These are phyloP conservation scores for Begonia fuchsioides DNA, from an alignment of 306 rosid species.

Conservation along the genomic window DNA sequence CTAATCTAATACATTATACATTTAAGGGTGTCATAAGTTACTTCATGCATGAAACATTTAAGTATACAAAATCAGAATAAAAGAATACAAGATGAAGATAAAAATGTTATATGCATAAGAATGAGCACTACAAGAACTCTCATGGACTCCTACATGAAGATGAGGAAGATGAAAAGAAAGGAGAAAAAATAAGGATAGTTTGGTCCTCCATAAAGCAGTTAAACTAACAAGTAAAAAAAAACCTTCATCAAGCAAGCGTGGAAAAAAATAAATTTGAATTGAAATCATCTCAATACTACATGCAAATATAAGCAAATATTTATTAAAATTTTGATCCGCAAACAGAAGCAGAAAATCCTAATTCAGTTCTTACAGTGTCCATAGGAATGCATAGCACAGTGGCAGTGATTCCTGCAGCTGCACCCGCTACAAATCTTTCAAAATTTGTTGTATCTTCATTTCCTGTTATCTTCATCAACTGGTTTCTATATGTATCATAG, in stretches of 20 bases:
- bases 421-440: conserved; percentile 95
- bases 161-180: neutral
- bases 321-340: no score
- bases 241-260: no score
- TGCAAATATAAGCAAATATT: no score
- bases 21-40: neutral
- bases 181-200: neutral
- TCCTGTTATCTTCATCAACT: conserved; percentile 40
- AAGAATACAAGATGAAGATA: neutral
- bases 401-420: conserved; percentile 90
- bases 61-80: neutral
- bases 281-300: no score
- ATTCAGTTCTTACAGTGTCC: conserved; percentile 65
- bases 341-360: neutral
- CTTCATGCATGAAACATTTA: neutral
- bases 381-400: conserved; percentile 80
- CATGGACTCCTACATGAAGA: no score
- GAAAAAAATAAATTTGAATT: no score
- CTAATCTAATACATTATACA: conserved; percentile 43
- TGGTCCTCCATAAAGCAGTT: no score
- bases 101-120: no score
- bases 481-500: conserved; percentile 75
- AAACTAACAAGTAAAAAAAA: no score
- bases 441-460: conserved; percentile 69
- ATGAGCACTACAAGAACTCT: no score